These are phyloP conservation scores for Dioszegia crocea DNA, from an alignment of 768 basidiomycete species.

Conservation along the genomic window DNA sequence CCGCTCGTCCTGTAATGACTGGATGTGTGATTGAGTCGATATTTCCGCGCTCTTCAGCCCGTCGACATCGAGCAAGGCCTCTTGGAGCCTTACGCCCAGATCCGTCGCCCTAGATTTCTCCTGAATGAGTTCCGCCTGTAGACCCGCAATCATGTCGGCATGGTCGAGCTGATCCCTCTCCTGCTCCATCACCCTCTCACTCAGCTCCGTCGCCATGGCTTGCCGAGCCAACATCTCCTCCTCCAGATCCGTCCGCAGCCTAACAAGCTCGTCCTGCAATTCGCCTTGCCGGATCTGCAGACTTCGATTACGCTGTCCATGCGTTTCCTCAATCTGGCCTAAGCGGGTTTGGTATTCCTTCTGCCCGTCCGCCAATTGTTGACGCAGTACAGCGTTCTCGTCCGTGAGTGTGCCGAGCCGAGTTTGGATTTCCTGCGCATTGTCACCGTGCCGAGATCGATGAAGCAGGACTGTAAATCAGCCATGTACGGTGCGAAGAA, in stretches of 20 bases:
- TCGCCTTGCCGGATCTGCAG: slow-evolving; percentile 32
- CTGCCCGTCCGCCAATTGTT: slow-evolving; percentile 60
- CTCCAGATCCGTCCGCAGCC: slow-evolving; percentile 33
- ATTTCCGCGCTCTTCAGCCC: slow-evolving; percentile 54
- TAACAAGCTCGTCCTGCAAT: slow-evolving; percentile 34
- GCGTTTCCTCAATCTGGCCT: slow-evolving; percentile 19
- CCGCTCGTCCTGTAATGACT: slow-evolving; percentile 69
- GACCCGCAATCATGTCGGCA: slow-evolving; percentile 20
- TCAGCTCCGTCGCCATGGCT: slow-evolving; percentile 35
- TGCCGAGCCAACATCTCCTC: slow-evolving; percentile 40
- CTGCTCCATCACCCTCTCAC: slow-evolving; percentile 23
- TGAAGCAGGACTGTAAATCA: slow-evolving; percentile 1
- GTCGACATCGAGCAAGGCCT: slow-evolving; percentile 41
- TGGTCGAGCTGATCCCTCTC: slow-evolving; percentile 27
- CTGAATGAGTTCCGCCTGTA: slow-evolving; percentile 37
- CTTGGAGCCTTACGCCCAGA: slow-evolving; percentile 39
- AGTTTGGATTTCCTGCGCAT: not conserved
- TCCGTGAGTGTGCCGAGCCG: slow-evolving; percentile 53
- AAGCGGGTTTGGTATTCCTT: slow-evolving; percentile 18
- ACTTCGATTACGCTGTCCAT: slow-evolving; percentile 16
- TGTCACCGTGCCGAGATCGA: not conserved
- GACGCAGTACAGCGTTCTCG: slow-evolving; percentile 59
- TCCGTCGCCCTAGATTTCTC: slow-evolving; percentile 55
- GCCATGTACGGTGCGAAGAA: slow-evolving; percentile 18
- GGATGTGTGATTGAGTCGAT: slow-evolving; percentile 57